Conservation (phyloP, 148 eudicot genomes). For the Silene uniflora region DNA sequence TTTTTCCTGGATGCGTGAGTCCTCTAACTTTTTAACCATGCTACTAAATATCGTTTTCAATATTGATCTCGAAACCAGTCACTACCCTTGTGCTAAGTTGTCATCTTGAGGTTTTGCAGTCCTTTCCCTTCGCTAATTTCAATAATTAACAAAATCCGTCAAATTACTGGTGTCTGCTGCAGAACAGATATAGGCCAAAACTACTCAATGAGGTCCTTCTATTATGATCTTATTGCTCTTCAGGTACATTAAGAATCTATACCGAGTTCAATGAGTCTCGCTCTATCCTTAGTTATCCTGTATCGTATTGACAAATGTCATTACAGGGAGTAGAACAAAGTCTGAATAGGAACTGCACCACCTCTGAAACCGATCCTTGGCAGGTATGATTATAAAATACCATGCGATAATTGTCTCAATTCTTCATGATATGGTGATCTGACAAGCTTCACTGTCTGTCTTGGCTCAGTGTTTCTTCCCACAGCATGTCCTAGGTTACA, state of each 20-base stretch:
- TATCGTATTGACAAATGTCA: neutral
- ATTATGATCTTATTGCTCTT: slow-evolving; percentile 44
- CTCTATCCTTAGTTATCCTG: slow-evolving; percentile 11
- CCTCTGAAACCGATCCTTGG: slow-evolving; percentile 38
- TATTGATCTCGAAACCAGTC: neutral
- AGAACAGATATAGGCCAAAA: slow-evolving; percentile 60
- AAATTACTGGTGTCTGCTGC: slow-evolving; percentile 18
- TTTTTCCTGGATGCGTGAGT: slow-evolving; percentile 78
- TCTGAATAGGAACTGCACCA: slow-evolving; percentile 61
- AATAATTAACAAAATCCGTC: neutral
- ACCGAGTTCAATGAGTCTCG: neutral
- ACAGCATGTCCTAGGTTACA: slow-evolving; percentile 63
- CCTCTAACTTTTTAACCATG: neutral
- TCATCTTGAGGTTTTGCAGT: too few species aligned
- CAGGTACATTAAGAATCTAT: slow-evolving; percentile 45
- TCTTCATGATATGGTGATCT: neutral
- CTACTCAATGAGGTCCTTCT: slow-evolving; percentile 52
- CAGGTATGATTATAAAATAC: slow-evolving; percentile 40
- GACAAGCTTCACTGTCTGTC: slow-evolving; percentile 10
- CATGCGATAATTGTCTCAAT: neutral
- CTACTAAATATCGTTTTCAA: neutral
- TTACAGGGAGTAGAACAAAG: slow-evolving; percentile 57
- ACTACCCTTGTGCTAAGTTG: neutral
- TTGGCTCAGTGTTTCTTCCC: slow-evolving; percentile 86
- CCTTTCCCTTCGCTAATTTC: neutral